Percentiles rank a stretch among this genome's conserved stretches.
phyloP scores from a whole-genome alignment of 2,329 filamentous ascomycete species.

The Penicillium decumbens region DNA sequence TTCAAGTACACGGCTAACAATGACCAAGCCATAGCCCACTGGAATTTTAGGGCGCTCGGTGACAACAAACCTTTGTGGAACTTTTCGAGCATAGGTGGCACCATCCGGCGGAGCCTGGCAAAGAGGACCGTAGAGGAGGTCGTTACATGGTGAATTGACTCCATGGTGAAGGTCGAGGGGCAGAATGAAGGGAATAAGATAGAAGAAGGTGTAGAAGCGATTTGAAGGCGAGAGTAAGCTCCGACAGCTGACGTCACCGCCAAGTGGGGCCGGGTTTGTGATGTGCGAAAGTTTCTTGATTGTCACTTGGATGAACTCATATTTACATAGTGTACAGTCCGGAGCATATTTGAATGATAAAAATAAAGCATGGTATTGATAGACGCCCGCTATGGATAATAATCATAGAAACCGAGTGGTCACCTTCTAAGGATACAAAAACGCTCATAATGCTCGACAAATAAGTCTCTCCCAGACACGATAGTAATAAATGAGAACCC shows the following conservation, averaged over 20 bases:
- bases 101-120: conserved; percentile 75
- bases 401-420: conserved; percentile 5
- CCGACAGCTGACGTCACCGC: conserved; percentile 34
- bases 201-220: neutral
- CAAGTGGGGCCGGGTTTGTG: conserved; percentile 26
- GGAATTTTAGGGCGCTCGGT: neutral
- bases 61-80: conserved; percentile 80
- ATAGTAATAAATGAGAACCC: conserved; percentile 6
- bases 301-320: neutral
- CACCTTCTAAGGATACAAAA: conserved; percentile 23
- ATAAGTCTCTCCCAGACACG: conserved; percentile 15
- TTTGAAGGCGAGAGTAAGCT: conserved; percentile 6
- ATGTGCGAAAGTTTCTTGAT: neutral
- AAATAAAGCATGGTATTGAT: conserved; percentile 18
- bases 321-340: too few species aligned
- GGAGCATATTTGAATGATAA: too few species aligned
- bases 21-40: neutral
- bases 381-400: conserved; percentile 20
- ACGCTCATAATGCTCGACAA: conserved; percentile 33
- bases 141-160: conserved; percentile 50
- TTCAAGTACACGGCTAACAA: neutral
- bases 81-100: conserved; percentile 89
- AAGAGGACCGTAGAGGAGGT: conserved; percentile 69
- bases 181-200: neutral
- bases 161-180: conserved; percentile 22